Base-by-base conservation (phyloP, 176 grass and related monocot species). In the Elaeis guineensis region DNA sequence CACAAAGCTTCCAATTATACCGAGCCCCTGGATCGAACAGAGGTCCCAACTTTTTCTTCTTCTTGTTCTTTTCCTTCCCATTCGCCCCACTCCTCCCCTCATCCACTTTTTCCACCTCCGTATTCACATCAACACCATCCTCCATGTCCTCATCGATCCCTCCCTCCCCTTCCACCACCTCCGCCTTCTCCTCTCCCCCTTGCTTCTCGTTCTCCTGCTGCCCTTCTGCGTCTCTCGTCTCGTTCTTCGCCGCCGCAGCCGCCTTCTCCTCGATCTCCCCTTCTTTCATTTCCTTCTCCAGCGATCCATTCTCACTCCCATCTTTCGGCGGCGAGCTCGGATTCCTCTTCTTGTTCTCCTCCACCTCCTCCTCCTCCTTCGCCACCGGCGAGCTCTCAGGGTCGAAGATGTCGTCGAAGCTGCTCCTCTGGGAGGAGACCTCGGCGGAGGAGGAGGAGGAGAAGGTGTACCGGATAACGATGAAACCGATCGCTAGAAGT, bases 1-100 rank as follows among this genome's bases (percentile, higher is more conserved):
- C 19, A 25, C 92, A 97, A 52, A 80, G 81, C 87, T 88, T 97
- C 86, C 86, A 97, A 55, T 90, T 78, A 75, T 90, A 90, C 54
- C 63, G 87, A 29, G 63, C 62, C 0, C 54, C 49, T 18, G 81
- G 17, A 51, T 80, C 86, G 69, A 97, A 97, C 63, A 97, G 75
- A 71, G 92, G 81, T 21, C 77, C 77, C 18, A 85, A 64, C 58
- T 85, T 91, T 73, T 84, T 96, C 66, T 64, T 78, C 75, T 76
- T 68, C 21, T 11, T 69, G 29, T 57, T 50, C 35, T 67, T 61
- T 52, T 67, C 55, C 26, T 48, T 69, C 29, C 61, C 55, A 39
- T 70, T 60, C 50, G 8, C 35, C 53, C 69, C 24, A 55, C 52
- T 53, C 30, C 51, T 54, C 25, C 74, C 77, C 80, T 83, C 17